Evolutionary conservation across 1,139 yeast genomes (phyloP).

Genomic region (Pichia sp.): DNA sequence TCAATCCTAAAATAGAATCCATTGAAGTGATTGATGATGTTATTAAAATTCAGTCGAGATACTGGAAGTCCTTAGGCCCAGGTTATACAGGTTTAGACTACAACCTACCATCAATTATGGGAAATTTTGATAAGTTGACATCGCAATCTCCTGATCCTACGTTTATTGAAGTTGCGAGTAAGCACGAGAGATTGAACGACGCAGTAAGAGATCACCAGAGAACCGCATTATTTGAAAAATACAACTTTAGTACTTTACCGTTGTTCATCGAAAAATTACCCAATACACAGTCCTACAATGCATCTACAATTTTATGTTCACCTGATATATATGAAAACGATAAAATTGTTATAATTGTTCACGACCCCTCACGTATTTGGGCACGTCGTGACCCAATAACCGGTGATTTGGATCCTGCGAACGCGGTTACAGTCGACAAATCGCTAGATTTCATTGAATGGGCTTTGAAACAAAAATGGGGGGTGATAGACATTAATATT

Average conservation of each 20-base stretch:
- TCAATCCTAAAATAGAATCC: conserved; percentile 70
- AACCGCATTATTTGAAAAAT: conserved; percentile 48
- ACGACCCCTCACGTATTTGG: conserved; percentile 94
- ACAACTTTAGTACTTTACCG: conserved; percentile 67
- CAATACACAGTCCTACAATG: conserved; percentile 47
- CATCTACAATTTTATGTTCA: conserved; percentile 70
- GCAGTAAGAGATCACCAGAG: conserved; percentile 73
- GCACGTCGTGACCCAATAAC: conserved; percentile 76
- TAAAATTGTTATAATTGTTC: conserved; percentile 66
- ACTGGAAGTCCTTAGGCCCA: conserved; percentile 84
- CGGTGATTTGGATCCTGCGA: conserved; percentile 70
- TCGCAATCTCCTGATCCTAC: conserved; percentile 27
- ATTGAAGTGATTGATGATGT: conserved; percentile 87
- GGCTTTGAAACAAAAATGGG: conserved; percentile 55
- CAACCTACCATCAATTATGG: conserved; percentile 28
- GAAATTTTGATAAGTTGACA: conserved; percentile 26
- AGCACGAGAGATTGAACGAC: conserved; percentile 52
- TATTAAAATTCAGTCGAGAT: conserved; percentile 70
- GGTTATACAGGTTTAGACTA: conserved; percentile 44
- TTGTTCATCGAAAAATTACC: conserved; percentile 46
- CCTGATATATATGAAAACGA: conserved; percentile 63
- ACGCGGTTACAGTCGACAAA: conserved; percentile 65
- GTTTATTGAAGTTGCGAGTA: conserved; percentile 35
- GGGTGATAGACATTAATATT: conserved; percentile 78
- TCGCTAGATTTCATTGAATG: conserved; percentile 54